Percentiles rank a stretch among this genome's conserved stretches.
phyloP scores from a whole-genome alignment of 441 rosid genomes.

The Populus hybrid region DNA sequence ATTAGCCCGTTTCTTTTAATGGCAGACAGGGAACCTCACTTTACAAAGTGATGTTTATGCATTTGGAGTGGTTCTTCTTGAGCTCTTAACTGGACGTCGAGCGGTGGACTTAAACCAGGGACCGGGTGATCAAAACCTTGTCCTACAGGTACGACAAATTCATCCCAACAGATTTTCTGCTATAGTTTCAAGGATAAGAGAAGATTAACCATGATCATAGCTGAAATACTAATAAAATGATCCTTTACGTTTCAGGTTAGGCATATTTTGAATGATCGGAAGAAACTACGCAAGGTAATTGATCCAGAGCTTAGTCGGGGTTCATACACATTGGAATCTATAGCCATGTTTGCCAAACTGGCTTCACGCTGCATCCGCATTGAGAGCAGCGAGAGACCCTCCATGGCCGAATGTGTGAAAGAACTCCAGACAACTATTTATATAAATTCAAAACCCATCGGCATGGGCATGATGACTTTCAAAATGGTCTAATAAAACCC shows the following conservation, averaged over 20 bases:
- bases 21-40: constrained; percentile 92
- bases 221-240: not conserved
- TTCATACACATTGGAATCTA: constrained; percentile 73
- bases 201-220: not conserved
- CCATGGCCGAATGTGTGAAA: constrained; percentile 72
- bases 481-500: constrained; percentile 41
- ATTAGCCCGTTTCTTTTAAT: constrained; percentile 5
- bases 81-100: constrained; percentile 90
- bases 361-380: constrained; percentile 85
- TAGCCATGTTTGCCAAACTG: constrained; percentile 84
- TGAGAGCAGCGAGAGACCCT: constrained; percentile 78
- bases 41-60: constrained; percentile 95
- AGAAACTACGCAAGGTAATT: constrained; percentile 72
- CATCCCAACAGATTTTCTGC: constrained; percentile 4
- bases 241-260: constrained; percentile 57
- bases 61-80: constrained; percentile 90
- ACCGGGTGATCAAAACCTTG: constrained; percentile 79
- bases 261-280: constrained; percentile 67
- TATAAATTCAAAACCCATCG: constrained; percentile 72
- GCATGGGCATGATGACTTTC: constrained; percentile 50
- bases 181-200: constrained; percentile 6
- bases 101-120: constrained; percentile 89
- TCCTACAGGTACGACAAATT: constrained; percentile 56
- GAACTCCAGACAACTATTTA: constrained; percentile 71
- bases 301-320: constrained; percentile 71